Base-by-base conservation (phyloP, 371 early-diverging fungal genomes). In the Rhizomucor miehei region DNA sequence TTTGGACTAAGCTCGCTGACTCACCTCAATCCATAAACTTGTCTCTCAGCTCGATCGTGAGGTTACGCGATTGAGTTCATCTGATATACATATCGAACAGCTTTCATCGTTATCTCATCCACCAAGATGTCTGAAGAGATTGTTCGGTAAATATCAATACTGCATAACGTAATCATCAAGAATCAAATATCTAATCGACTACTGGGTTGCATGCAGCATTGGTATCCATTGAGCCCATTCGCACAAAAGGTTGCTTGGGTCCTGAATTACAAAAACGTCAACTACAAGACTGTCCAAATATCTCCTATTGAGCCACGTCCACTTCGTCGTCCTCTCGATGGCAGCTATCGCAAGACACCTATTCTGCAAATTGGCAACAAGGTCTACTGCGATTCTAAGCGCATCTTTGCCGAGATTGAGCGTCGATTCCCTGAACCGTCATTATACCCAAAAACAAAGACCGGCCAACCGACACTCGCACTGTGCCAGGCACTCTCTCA, bases 291-390 rank as follows among this genome's bases (percentile, higher is more conserved):
- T 0, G 74, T 73, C 16, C n/a, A 39, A 3, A 69, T 68, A 24
- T 34, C 66, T n/a, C 44, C 35, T n/a, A 38, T 65, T 10, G 65
- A 66, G 21, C 67, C 67, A 24, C 64, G 77, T 23, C 69, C 74
- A 24, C 56, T 71, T 24, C 63, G 78, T 17, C 60, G 71, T 20
- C 77, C 79, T 36, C 62, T 84, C 49, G 67, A 81, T 37, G 76
- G 76, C 51, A 81, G 82, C 2, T 82, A 78, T 52, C 66, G 84
- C 34, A 76, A 81, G 17, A 79, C 85, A 10, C 85, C 85, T 1
- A 69, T 85, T 23, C 68, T 85, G 40, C 82, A 83, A 55, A 82
- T 85, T 17, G 82, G 82, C 14, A 72, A 71, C 50, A 75, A 82
- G 47, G 63, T 81, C 1, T 85, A 60, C 37, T 78, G 81, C 25